phyloP scores from a whole-genome alignment of 345 rosid species.

The Viola odorata region DNA sequence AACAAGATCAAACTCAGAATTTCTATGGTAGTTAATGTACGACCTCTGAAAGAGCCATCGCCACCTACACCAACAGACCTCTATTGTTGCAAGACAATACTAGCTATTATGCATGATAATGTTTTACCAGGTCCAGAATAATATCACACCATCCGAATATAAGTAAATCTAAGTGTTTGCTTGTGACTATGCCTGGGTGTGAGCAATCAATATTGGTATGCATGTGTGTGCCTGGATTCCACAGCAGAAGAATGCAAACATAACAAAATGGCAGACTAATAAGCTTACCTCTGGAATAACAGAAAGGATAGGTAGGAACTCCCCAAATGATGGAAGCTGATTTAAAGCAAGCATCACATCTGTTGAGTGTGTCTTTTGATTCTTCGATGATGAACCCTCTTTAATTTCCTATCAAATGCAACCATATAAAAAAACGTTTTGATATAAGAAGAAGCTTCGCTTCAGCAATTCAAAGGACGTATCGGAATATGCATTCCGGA shows the following conservation, averaged over 20 bases:
- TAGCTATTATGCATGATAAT: background rate
- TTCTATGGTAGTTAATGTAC: too few relatives aligned
- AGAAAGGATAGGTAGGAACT: conserved; percentile 62
- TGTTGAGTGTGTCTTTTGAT: conserved; percentile 24
- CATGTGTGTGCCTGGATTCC: background rate
- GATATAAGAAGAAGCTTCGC: background rate
- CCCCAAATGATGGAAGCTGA: conserved; percentile 54
- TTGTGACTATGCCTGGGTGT: background rate
- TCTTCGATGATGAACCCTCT: conserved; percentile 19
- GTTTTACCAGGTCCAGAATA: background rate
- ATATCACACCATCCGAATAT: background rate
- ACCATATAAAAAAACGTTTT: background rate
- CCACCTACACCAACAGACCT: too few relatives aligned
- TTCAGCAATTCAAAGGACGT: background rate
- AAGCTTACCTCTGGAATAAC: conserved; percentile 60
- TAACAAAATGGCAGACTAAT: background rate
- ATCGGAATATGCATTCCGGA: background rate
- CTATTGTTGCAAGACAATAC: background rate
- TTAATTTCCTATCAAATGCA: conserved; percentile 37
- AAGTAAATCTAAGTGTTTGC: background rate
- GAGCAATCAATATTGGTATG: background rate
- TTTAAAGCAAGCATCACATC: conserved; percentile 37
- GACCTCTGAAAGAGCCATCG: too few relatives aligned
- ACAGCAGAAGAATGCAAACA: background rate
- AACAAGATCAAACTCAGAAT: too few relatives aligned